Evolutionary conservation across 768 basidiomycete genomes (phyloP), one percentile per base, ranked within the genome.

Genomic region (Fibroporia radiculosa): DNA sequence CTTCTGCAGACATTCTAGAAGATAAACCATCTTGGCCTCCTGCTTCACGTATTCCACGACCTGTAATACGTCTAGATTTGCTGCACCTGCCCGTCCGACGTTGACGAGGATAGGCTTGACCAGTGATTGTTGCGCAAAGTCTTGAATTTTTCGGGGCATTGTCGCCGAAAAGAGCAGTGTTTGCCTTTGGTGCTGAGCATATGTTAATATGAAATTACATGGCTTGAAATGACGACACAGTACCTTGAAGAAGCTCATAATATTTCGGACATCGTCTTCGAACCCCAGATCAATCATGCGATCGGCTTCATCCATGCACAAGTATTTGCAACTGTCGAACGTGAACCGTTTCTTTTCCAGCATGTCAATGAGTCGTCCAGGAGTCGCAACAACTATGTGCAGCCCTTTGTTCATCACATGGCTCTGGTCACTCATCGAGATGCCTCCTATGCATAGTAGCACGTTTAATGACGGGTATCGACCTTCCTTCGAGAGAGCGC

Each of bases 251-350:
- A 91, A 98, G 59, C 90, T 95, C 92, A 99, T 97, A 58, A 99
- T 96, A 57, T 93, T 96, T 46, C 96, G 75, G 24, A 99, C 93
- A 55, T 99, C 96, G 49, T 99, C 96, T 64, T 99, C 96, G 57
- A 99, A 99, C 0, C 96, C 96, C 61, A 97, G 72, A 60, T 99
- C 96, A 48, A 99, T 93, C 96, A 99, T 99, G 47, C 96, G 73
- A 66, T 99, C 96, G 0, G 96, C 96, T 66, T 99, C 96, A 65
- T 99, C 96, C 91, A 99, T 93, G 61, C 93, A 97, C 10, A 99
- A 68, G 61, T 80, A 96, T 70, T 91, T 93, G 83, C 93, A 97
- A 51, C 83, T 84, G 49, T 87, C 85, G 61, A 98, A 85, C 4
- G 84, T 90, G 56, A 99, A 88, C 51, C 82, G 77, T 63, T 80